phyloP scores from a whole-genome alignment of 2,329 filamentous ascomycete species.

The Escovopsis sp. region DNA sequence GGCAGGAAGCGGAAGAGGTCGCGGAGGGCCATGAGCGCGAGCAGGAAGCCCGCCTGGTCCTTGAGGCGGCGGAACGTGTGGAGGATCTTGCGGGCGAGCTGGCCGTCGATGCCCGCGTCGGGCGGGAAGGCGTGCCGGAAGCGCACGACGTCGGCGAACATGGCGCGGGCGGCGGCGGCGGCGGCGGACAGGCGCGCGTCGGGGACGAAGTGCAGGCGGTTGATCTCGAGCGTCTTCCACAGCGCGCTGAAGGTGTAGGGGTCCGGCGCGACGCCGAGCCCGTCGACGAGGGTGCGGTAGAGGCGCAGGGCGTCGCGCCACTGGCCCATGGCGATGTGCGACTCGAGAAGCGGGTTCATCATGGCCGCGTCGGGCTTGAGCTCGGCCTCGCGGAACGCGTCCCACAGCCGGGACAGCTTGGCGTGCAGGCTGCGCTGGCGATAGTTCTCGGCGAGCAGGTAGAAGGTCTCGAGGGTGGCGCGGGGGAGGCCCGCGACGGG shows the following conservation, averaged over 20 bases:
- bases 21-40: constrained; percentile 29
- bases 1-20: constrained; percentile 29
- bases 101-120: constrained; percentile 25
- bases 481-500: constrained; percentile 25
- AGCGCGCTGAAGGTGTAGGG: constrained; percentile 54
- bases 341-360: constrained; percentile 64
- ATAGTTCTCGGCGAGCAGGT: constrained; percentile 59
- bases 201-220: constrained; percentile 27
- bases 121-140: constrained; percentile 30
- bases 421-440: constrained; percentile 43
- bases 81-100: constrained; percentile 33
- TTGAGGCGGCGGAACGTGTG: constrained; percentile 34
- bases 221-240: constrained; percentile 44
- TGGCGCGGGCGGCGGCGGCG: constrained; percentile 20
- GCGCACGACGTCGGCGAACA: constrained; percentile 36
- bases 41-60: constrained; percentile 30
- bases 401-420: constrained; percentile 45
- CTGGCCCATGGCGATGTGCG: constrained; percentile 45
- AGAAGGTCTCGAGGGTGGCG: constrained; percentile 67
- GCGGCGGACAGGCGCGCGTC: constrained; percentile 17
- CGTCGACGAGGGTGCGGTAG: constrained; percentile 37
- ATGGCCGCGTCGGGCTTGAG: constrained; percentile 58
- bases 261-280: constrained; percentile 40
- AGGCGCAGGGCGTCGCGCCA: constrained; percentile 38
- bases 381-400: constrained; percentile 46